Conservation (phyloP, 768 basidiomycete species). For the Suillus fuscotomentosus region DNA sequence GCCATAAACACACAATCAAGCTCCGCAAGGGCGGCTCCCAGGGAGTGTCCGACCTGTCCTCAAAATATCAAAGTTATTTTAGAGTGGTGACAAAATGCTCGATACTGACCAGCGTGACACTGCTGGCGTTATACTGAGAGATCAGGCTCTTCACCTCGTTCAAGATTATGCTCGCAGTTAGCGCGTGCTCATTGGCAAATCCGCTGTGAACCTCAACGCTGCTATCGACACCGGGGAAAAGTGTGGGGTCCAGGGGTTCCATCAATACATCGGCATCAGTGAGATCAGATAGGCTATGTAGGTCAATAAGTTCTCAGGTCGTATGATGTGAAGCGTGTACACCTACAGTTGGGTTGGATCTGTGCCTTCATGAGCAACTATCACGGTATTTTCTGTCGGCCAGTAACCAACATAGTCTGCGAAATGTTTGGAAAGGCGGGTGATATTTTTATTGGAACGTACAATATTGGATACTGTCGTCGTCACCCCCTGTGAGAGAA, state of each 20-base stretch:
- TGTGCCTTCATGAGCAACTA: constrained; percentile 65
- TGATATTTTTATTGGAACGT: constrained; percentile 11
- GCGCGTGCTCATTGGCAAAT: constrained; percentile 50
- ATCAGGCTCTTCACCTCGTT: constrained; percentile 42
- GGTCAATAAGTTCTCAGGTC: neutral
- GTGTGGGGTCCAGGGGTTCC: constrained; percentile 37
- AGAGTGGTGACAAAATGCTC: constrained; percentile 1
- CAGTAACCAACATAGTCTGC: constrained; percentile 59
- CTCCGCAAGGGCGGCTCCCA: constrained; percentile 52
- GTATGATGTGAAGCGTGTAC: neutral
- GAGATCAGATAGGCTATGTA: constrained; percentile 43
- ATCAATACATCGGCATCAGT: constrained; percentile 47
- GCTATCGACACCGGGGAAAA: constrained; percentile 55
- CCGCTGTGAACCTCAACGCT: constrained; percentile 50
- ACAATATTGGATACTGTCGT: constrained; percentile 48
- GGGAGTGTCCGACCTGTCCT: constrained; percentile 44
- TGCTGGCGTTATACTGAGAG: constrained; percentile 33
- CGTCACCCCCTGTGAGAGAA: constrained; percentile 49
- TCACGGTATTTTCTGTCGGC: constrained; percentile 45
- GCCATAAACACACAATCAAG: constrained; percentile 49
- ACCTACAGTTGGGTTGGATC: constrained; percentile 53
- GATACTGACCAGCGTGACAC: constrained; percentile 40
- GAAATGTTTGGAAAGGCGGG: neutral
- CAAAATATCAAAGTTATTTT: neutral
- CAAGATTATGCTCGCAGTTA: constrained; percentile 45